Percentiles rank a stretch among this genome's conserved stretches.
These are phyloP conservation scores for Podaxis sp. DNA, from an alignment of 768 basidiomycete genomes.

Conservation along the genomic window DNA sequence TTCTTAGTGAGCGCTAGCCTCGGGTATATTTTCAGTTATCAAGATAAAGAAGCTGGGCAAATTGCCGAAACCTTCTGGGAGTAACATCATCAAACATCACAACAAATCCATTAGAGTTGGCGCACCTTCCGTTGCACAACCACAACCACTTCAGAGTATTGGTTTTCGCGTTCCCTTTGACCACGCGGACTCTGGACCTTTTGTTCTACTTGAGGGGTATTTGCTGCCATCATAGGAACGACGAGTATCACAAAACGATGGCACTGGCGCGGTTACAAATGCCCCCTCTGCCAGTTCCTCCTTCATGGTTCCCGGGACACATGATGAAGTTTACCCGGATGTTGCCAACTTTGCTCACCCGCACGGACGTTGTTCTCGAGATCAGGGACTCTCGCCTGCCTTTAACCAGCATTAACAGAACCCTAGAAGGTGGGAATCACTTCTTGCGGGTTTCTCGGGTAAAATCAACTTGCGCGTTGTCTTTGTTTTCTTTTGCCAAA, in stretches of 20 bases:
- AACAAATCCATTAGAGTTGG: not conserved
- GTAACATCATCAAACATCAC: slow-evolving; percentile 15
- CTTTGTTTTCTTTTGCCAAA: not conserved
- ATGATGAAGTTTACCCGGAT: slow-evolving; percentile 86
- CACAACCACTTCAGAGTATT: not conserved
- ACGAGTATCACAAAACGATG: slow-evolving; percentile 24
- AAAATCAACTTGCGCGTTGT: slow-evolving; percentile 11
- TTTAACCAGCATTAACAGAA: slow-evolving; percentile 89
- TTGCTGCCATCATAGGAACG: not conserved
- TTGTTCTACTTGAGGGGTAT: not conserved
- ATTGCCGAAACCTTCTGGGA: slow-evolving; percentile 10
- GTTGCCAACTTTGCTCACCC: slow-evolving; percentile 73
- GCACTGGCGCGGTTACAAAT: slow-evolving; percentile 35
- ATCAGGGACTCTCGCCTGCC: slow-evolving; percentile 92
- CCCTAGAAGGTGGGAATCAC: slow-evolving; percentile 67
- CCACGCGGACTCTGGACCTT: not conserved
- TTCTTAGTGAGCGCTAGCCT: not conserved
- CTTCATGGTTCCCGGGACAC: slow-evolving; percentile 96
- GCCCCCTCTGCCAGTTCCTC: slow-evolving; percentile 60
- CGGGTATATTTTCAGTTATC: not conserved
- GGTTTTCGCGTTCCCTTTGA: not conserved
- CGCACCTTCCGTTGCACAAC: not conserved
- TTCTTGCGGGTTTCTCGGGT: slow-evolving; percentile 28
- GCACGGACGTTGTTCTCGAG: slow-evolving; percentile 91
- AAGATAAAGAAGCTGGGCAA: not conserved